Conservation (phyloP, 2,329 filamentous ascomycete species). For the Diplocarpon mali region DNA sequence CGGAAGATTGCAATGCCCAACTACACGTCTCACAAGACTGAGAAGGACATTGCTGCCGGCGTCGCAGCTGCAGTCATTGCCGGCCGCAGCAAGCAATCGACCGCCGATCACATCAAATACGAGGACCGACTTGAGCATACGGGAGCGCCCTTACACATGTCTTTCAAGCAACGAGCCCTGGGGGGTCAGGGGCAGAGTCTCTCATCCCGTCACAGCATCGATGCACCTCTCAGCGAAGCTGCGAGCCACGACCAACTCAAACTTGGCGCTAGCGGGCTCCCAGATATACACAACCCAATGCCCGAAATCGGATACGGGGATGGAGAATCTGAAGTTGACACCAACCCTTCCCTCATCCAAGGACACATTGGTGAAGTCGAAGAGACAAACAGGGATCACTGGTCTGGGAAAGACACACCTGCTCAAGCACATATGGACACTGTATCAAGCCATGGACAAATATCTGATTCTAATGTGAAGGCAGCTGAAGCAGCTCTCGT, state of each 20-base stretch:
- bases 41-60: conserved; percentile 22
- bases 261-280: conserved; percentile 59
- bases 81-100: conserved; percentile 19
- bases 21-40: conserved; percentile 19
- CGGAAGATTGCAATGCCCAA: conserved; percentile 26
- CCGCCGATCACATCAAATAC: conserved; percentile 22
- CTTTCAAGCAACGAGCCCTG: conserved; percentile 54
- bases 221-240: conserved; percentile 40
- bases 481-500: conserved; percentile 27
- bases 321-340: conserved; percentile 56
- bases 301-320: conserved; percentile 63
- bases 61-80: conserved; percentile 23
- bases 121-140: conserved; percentile 21
- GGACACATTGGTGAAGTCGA: conserved; percentile 47
- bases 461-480: conserved; percentile 22
- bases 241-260: conserved; percentile 34
- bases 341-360: conserved; percentile 75
- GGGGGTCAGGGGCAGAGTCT: conserved; percentile 43
- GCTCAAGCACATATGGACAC: conserved; percentile 19
- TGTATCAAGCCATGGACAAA: conserved; percentile 4
- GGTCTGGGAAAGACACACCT: conserved; percentile 46
- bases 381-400: conserved; percentile 32
- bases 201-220: conserved; percentile 46
- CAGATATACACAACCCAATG: conserved; percentile 57
- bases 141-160: conserved; percentile 48